A percentile compares a stretch with the other conserved stretches of the same genome.
Evolutionary conservation across 2,329 filamentous ascomycete genomes (phyloP).

Genomic region (Corynespora cassiicola): DNA sequence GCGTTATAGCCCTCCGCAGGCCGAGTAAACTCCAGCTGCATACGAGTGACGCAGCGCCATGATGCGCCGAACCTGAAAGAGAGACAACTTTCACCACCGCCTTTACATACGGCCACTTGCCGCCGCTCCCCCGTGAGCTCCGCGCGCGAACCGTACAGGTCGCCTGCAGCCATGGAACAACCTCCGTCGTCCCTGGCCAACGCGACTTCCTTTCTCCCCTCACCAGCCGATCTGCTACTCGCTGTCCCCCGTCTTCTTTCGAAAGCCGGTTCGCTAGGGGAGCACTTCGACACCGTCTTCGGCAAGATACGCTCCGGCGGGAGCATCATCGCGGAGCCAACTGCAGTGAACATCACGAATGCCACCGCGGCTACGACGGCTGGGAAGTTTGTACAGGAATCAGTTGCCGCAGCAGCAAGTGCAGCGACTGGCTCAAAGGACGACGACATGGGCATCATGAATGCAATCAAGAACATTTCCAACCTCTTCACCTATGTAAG

Average conservation of each 20-base stretch:
- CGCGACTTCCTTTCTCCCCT: constrained; percentile 56
- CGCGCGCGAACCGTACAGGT: background rate
- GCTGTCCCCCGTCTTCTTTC: constrained; percentile 74
- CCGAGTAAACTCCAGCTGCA: constrained; percentile 1
- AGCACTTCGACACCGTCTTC: constrained; percentile 63
- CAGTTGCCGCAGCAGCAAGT: constrained; percentile 50
- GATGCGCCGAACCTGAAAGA: constrained; percentile 9
- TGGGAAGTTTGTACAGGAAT: constrained; percentile 50
- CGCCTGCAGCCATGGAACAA: constrained; percentile 26
- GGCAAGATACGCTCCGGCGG: constrained; percentile 61
- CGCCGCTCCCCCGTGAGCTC: background rate
- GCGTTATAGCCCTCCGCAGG: background rate
- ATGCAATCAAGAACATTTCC: constrained; percentile 71
- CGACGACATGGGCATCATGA: constrained; percentile 53
- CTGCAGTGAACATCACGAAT: constrained; percentile 53
- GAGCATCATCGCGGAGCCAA: constrained; percentile 66
- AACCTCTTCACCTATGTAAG: constrained; percentile 91
- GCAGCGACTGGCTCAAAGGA: constrained; percentile 43
- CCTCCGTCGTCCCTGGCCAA: constrained; percentile 34
- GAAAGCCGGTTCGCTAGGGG: constrained; percentile 69
- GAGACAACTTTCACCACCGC: too few relatives aligned
- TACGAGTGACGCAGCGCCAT: background rate
- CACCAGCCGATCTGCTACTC: constrained; percentile 71
- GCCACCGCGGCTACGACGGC: constrained; percentile 45
- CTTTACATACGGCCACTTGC: background rate